Evolutionary conservation across 495 filamentous ascomycete genomes (phyloP).

Genomic region (Cryomyces antarcticus): DNA sequence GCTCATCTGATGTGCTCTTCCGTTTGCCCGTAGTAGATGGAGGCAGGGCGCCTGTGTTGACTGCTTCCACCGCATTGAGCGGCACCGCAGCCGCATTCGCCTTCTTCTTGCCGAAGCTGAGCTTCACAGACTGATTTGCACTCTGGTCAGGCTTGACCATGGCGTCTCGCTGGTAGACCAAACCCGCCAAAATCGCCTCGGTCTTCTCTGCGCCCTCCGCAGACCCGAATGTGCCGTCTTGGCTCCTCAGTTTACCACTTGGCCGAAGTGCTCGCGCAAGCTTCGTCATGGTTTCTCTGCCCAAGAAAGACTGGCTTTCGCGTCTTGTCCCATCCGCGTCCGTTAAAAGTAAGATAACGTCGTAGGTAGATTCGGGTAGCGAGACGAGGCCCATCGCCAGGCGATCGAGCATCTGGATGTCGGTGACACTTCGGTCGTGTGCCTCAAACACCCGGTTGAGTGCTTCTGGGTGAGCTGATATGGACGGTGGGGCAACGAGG

Average conservation of each 20-base stretch:
- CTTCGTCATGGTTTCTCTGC: constrained; percentile 43
- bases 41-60: constrained; percentile 11
- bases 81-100: constrained; percentile 19
- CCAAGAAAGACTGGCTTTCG: constrained; percentile 41
- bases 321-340: constrained; percentile 41
- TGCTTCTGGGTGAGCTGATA: constrained; percentile 44
- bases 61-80: constrained; percentile 12
- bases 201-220: constrained; percentile 26
- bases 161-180: constrained; percentile 35
- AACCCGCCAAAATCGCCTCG: constrained; percentile 67
- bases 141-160: constrained; percentile 56
- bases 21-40: constrained; percentile 23
- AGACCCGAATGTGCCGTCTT: constrained; percentile 39
- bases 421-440: constrained; percentile 51
- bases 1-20: constrained; percentile 16
- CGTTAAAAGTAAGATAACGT: constrained; percentile 65
- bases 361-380: constrained; percentile 60
- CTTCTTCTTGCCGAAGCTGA: constrained; percentile 48
- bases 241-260: constrained; percentile 46
- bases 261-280: constrained; percentile 49
- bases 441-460: constrained; percentile 35
- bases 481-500: constrained; percentile 53
- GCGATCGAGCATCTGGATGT: constrained; percentile 97
- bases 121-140: constrained; percentile 44
- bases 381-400: constrained; percentile 63